Evolutionary conservation across 169 alveolate species (phyloP).

Genomic region (Plasmodium gonderi): DNA sequence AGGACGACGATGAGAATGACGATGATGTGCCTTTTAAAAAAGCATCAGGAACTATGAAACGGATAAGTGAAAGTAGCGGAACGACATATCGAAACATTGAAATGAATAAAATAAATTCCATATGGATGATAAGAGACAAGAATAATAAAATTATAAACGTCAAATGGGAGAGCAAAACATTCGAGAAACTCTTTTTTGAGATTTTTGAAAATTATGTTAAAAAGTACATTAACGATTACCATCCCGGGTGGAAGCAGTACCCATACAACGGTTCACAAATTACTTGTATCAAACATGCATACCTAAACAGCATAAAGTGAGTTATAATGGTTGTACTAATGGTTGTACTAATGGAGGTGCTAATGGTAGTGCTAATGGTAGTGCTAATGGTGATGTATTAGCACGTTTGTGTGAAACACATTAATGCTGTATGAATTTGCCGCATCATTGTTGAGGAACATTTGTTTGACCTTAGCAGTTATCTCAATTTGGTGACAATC

Average conservation of each 20-base stretch:
- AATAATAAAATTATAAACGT: constrained; percentile 83
- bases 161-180: constrained; percentile 85
- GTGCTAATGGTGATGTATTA: too few species aligned
- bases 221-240: constrained; percentile 76
- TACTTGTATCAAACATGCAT: constrained; percentile 13
- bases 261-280: constrained; percentile 66
- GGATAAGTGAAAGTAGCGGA: constrained; percentile 73
- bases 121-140: constrained; percentile 85
- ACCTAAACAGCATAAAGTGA: constrained; percentile 18
- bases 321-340: too few species aligned
- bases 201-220: constrained; percentile 81
- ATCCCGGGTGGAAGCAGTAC: constrained; percentile 79
- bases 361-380: too few species aligned
- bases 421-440: too few species aligned
- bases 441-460: too few species aligned
- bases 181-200: constrained; percentile 84
- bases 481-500: too few species aligned
- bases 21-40: constrained; percentile 72
- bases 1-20: constrained; percentile 49
- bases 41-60: constrained; percentile 56
- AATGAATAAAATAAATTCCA: constrained; percentile 75
- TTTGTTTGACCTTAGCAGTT: too few species aligned
- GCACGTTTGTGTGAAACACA: too few species aligned
- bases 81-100: constrained; percentile 67
- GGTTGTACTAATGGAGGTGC: too few species aligned